A percentile compares a stretch with the other conserved stretches of the same genome.
Conservation (phyloP, 495 filamentous ascomycete genomes). For the Daldinia decipiens region DNA sequence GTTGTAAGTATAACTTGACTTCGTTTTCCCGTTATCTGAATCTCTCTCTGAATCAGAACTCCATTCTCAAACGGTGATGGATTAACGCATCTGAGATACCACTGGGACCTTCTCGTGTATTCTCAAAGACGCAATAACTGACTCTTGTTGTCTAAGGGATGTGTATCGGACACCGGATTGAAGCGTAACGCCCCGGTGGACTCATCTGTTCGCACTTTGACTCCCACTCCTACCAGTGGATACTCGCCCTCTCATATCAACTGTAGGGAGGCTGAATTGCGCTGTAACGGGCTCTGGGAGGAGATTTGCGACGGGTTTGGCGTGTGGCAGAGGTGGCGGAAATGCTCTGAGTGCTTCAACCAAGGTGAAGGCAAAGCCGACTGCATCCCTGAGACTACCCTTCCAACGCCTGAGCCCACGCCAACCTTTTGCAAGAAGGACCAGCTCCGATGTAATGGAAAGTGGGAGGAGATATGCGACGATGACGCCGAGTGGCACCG, state of each 20-base stretch:
- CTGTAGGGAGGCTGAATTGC: background rate
- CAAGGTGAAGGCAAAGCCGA: background rate
- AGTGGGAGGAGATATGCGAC: constrained; percentile 14
- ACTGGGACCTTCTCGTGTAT: background rate
- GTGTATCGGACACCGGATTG: background rate
- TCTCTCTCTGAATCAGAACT: too few relatives aligned
- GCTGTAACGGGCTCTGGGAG: constrained; percentile 19
- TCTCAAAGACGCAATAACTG: background rate
- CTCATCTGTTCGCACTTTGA: background rate
- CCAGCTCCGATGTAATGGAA: constrained; percentile 15
- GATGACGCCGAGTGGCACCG: background rate
- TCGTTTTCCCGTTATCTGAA: background rate
- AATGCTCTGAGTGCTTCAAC: constrained; percentile 2
- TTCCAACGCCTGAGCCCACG: background rate
- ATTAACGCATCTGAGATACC: too few relatives aligned
- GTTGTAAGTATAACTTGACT: constrained; percentile 1
- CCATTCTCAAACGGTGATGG: too few relatives aligned
- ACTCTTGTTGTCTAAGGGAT: constrained; percentile 2
- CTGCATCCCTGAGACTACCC: background rate
- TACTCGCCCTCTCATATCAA: background rate
- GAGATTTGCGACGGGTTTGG: constrained; percentile 14
- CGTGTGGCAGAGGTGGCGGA: background rate
- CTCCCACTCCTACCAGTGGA: background rate
- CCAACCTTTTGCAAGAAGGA: background rate
- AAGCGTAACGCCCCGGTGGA: background rate